phyloP scores from a whole-genome alignment of 2,329 filamentous ascomycete species.

The Lachnellula cervina region DNA sequence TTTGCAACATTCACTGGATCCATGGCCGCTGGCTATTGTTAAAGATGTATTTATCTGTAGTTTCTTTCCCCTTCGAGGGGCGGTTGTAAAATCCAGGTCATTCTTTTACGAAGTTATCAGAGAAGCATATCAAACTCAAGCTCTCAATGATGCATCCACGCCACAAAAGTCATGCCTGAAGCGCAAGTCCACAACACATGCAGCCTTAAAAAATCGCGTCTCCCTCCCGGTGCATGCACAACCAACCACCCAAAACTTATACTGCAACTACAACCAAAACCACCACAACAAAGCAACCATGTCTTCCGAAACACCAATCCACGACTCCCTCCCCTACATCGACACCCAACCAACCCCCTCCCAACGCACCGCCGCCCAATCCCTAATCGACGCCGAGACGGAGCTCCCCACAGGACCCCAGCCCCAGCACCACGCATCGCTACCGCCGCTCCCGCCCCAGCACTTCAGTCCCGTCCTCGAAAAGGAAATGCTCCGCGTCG shows the following conservation, averaged over 20 bases:
- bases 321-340: constrained; percentile 50
- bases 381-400: constrained; percentile 66
- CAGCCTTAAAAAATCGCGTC: background rate
- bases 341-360: constrained; percentile 63
- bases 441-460: constrained; percentile 52
- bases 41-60: constrained; percentile 1
- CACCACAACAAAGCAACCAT: constrained; percentile 15
- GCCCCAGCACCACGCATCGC: constrained; percentile 39
- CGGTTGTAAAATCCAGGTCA: constrained; percentile 7
- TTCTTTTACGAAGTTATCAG: background rate
- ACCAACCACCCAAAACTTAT: background rate
- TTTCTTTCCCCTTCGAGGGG: constrained; percentile 5
- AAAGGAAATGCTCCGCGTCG: constrained; percentile 64
- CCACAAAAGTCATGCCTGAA: constrained; percentile 10
- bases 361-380: constrained; percentile 61
- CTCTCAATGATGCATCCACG: background rate
- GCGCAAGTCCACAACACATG: constrained; percentile 18
- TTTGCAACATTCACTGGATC: constrained; percentile 10
- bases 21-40: constrained; percentile 3
- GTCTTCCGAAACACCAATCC: constrained; percentile 25
- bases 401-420: constrained; percentile 24
- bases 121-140: background rate
- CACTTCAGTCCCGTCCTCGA: constrained; percentile 62
- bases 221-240: background rate
- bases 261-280: background rate